Evolutionary conservation across 1,284 basidiomycete genomes (phyloP), one percentile per base, ranked within the genome.

Genomic region (Irpex rosettiformis): DNA sequence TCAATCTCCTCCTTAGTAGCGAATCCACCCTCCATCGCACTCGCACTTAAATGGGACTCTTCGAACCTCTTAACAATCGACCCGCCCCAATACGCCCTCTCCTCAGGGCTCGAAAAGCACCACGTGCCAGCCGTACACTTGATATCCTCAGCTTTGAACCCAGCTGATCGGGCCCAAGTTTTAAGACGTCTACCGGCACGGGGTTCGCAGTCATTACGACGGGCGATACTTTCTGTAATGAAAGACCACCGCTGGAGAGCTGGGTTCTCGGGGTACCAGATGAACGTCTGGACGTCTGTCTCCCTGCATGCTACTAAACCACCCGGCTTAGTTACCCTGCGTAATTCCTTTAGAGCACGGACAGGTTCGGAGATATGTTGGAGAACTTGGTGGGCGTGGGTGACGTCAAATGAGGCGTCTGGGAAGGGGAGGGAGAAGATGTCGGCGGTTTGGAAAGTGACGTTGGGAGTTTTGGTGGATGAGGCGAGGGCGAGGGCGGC

Each of bases 361-460:
- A 76, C 67, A 2, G 77, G 77, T 57, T 79, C 73, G 6, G 64
- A 52, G 30, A 79, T 65, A 65, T 80, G 77, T 63, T 77, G 74
- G 5, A 79, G 69, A 11, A 80, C 77, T 63, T 79, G 77, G 62
- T 79, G 77, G 30, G 73, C 71, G 61, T 78, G 75, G n/a, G 76
- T 75, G 59, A 79, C 69, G 67, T 79, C 79, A 64, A 77, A 77
- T 18, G 70, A 67, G 33, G 60, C 67, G 61, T 78, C 75, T 10
- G 68, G 66, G 60, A 68, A 73, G 37, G 65, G 65, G 3, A 78
- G 68, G 13, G 62, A 58, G 60, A 68, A 64, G 10, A 67, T 70
- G 60, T 77, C 72, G 27, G 71, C 76, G 16, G 66, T 57, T 33
- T 61, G 54, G 62, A 76, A 78, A 18, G 66, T 61, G 55, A 75